Conservation (phyloP, 805 yeast species). For the Candida xyloterini region DNA sequence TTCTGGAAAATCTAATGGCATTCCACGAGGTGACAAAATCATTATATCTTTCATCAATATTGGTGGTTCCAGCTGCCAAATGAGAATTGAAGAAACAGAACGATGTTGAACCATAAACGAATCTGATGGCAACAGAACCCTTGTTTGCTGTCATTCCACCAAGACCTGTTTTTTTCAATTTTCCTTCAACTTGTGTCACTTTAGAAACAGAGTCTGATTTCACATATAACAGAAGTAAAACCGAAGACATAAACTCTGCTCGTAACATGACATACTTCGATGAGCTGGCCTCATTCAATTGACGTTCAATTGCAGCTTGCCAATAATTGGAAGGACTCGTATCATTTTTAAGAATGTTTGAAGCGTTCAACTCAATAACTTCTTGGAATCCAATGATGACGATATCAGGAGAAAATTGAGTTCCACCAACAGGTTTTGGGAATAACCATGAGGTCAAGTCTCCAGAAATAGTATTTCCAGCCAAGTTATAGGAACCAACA, state of each 20-base stretch:
- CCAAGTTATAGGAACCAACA: conserved; percentile 84
- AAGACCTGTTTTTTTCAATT: conserved; percentile 90
- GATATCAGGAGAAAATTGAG: conserved; percentile 60
- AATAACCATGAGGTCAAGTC: conserved; percentile 80
- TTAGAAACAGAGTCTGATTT: conserved; percentile 42
- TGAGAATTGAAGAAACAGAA: conserved; percentile 89
- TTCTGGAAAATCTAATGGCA: conserved; percentile 77
- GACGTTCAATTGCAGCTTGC: conserved; percentile 64
- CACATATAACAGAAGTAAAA: conserved; percentile 62
- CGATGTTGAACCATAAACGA: conserved; percentile 74
- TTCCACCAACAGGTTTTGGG: conserved; percentile 57
- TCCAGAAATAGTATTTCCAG: conserved; percentile 58
- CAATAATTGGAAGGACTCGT: conserved; percentile 73
- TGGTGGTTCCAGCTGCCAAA: conserved; percentile 86
- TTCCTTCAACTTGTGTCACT: conserved; percentile 87
- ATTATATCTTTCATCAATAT: conserved; percentile 78
- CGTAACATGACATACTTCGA: conserved; percentile 57
- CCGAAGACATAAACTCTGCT: conserved; percentile 73
- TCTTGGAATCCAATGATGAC: conserved; percentile 93
- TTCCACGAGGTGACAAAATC: conserved; percentile 75
- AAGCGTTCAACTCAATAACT: conserved; percentile 88
- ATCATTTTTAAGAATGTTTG: conserved; percentile 84
- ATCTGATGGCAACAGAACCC: conserved; percentile 92
- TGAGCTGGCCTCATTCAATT: conserved; percentile 45
- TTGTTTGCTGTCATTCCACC: conserved; percentile 98